Evolutionary conservation across 1,139 yeast species (phyloP), one percentile per base, ranked within the genome.

Genomic region (Debaryomyces robertsiae): DNA sequence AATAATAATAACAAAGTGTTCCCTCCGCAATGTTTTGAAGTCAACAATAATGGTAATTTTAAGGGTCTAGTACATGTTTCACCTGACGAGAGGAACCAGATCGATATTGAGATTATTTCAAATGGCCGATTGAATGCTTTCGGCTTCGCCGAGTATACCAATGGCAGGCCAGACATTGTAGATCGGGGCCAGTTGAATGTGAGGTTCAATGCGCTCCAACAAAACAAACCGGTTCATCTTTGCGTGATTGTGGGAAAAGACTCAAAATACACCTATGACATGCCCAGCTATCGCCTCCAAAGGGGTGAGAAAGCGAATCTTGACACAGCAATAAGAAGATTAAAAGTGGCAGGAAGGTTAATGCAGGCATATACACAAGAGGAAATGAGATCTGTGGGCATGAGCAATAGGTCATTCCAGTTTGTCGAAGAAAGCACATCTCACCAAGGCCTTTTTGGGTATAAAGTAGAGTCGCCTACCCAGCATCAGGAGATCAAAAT

Each of bases 351-450:
- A 6, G 96, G 88, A 3, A 73, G 96, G 53, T 61, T 93, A 61
- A 89, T 90, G 96, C 91, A 89, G 54, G 96, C 97, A 0, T 91
- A 80, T 58, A 91, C 98, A 0, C 84, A 83, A 50, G 97, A 93
- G 51, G 97, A 91, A 57, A 89, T 93, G 96, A 65, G 82, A 43
- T 67, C 82, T 30, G 75, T 77, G 40, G 94, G 95, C 0, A 78
- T 88, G 53, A 95, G 96, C 19, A 81, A 84, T 49, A 67, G 98
- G 44, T 75, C 86, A 4, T 90, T 90, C 62, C 81, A 82, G 45
- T 84, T 90, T 50, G 84, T 75, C 5, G 96, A 93, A 53, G 95
- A 87, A 53, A 33, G 57, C 1, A 53, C 49, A 3, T 40, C 48
- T 9, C 48, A 57, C 31, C 74, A 69, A 45, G 53, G 60, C 0